Evolutionary conservation across 805 yeast species (phyloP), one percentile per base, ranked within the genome.

Genomic region (Torulaspora franciscae): DNA sequence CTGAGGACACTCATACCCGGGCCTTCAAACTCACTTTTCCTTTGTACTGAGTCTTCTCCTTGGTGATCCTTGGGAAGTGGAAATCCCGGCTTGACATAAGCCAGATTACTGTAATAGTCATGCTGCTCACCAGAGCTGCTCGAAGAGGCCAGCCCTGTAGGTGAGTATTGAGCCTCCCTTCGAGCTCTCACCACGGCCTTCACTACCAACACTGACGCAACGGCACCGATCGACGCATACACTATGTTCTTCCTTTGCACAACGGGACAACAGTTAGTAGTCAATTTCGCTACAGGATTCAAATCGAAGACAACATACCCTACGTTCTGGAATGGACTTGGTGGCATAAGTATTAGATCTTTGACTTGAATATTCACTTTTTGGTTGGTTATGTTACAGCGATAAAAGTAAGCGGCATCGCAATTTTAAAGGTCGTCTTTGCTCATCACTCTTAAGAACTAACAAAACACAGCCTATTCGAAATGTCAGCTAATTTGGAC

Each of bases 11-110:
- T 75, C 43, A 68, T 68, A 0, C 87, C 86, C 0, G 83, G 72
- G 4, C 89, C 91, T 53, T 81, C 85, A 57, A 74, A 85, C 55
- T 75, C 79, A 42, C 83, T 77, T 50, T 79, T 79, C 49, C 89
- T 67, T 35, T 64, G 56, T 19, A 56, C 57, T 5, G 62, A 59
- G 1, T 66, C 68, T 36, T 61, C 65, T 15, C 33, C 42, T 17
- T 35, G 29, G 7, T 38, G 33, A 8, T 51, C 10, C 10, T 30
- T 47, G 9, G 61, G 63, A 22, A 64, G n/a, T 8, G 83, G 83
- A 42, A 78, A 73, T 1, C 85, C 85, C 1, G 84, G 85, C 50
- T 73, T 72, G 9, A 68, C 62, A 37, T 62, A 63, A 1, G 76
- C 69, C 19, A 64, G 55, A 48, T 70, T 66, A 24, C 50, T 53